Percentiles rank a stretch among this genome's conserved stretches.
phyloP scores from a whole-genome alignment of 495 filamentous ascomycete species.

The Amniculicola lignicola region DNA sequence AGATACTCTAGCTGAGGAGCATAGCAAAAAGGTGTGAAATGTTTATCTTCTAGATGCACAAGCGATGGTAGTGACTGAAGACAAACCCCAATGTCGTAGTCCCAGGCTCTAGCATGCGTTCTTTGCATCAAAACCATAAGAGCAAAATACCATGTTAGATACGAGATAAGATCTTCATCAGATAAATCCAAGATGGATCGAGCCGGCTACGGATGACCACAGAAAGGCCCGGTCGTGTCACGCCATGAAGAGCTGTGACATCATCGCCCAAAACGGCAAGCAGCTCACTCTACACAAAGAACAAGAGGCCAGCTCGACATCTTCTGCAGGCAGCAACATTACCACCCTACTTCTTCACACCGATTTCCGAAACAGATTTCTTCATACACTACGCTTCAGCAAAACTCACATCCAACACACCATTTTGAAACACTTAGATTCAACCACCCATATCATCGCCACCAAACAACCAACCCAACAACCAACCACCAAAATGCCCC shows the following conservation, averaged over 20 bases:
- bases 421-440: neutral
- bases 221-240: neutral
- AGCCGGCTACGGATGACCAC: neutral
- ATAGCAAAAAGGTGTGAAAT: no score
- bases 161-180: no score
- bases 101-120: no score
- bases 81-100: no score
- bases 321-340: slow-evolving; percentile 8
- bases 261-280: slow-evolving; percentile 22
- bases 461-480: slow-evolving; percentile 1
- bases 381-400: neutral
- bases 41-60: no score
- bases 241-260: slow-evolving; percentile 23
- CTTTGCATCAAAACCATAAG: neutral
- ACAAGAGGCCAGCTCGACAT: slow-evolving; percentile 20
- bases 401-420: neutral
- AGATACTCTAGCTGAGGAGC: no score
- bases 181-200: neutral
- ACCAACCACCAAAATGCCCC: slow-evolving; percentile 14
- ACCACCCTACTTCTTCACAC: neutral
- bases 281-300: neutral
- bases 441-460: neutral
- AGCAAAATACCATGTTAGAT: neutral
- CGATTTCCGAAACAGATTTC: neutral
- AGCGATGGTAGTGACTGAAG: no score